Percentiles rank a stretch among this genome's conserved stretches.
phyloP scores from a whole-genome alignment of 2,329 filamentous ascomycete genomes.

The Madurella fahalii region DNA sequence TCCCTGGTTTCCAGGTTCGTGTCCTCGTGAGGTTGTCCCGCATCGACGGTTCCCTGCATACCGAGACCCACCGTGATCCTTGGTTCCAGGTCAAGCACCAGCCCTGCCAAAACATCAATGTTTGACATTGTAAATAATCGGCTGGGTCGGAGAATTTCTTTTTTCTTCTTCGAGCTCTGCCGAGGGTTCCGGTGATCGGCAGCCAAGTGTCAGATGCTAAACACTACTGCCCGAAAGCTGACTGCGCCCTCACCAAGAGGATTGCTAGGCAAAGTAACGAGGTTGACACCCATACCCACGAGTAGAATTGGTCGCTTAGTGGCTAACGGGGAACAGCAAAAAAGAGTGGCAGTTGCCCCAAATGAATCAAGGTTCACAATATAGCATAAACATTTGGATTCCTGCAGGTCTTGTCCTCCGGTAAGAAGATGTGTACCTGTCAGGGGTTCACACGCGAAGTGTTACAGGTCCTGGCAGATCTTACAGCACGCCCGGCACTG shows the following conservation, averaged over 20 bases:
- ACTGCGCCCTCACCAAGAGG: neutral
- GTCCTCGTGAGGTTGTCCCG: neutral
- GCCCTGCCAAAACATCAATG: slow-evolving; percentile 14
- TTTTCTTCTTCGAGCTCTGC: slow-evolving; percentile 12
- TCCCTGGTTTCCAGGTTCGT: neutral
- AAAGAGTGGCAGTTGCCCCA: neutral
- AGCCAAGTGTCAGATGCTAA: slow-evolving; percentile 22
- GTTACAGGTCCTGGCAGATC: slow-evolving; percentile 14
- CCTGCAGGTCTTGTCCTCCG: no score
- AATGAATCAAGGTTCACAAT: no score
- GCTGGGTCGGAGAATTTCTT: slow-evolving; percentile 16
- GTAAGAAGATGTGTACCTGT: neutral
- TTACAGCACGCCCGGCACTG: slow-evolving; percentile 4
- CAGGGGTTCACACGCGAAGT: slow-evolving; percentile 15
- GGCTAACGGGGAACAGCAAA: neutral
- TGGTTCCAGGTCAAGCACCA: neutral
- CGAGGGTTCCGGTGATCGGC: slow-evolving; percentile 14
- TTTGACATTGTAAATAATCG: slow-evolving; percentile 15
- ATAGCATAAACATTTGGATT: no score
- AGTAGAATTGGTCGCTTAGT: neutral
- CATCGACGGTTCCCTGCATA: neutral
- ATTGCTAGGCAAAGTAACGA: neutral
- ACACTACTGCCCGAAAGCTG: slow-evolving; percentile 8
- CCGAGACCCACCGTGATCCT: neutral
- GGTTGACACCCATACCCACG: neutral